Evolutionary conservation across 2,329 filamentous ascomycete genomes (phyloP).

Genomic region (Epichloe bromicola): DNA sequence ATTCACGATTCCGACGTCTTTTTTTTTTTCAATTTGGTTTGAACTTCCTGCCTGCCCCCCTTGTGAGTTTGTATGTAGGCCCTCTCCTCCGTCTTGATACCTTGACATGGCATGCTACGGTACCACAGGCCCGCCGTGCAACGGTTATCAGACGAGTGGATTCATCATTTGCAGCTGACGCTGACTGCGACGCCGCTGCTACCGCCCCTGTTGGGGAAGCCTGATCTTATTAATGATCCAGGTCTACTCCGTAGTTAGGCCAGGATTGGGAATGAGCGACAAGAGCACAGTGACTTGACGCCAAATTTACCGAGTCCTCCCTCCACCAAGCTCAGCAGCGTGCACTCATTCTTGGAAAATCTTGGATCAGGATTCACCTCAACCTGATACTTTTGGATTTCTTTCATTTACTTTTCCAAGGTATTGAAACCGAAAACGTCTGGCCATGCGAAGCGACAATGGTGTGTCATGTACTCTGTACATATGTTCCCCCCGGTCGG

Average conservation of each 20-base stretch:
- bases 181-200: constrained; percentile 1
- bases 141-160: background rate
- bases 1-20: background rate
- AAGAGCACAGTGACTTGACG: background rate
- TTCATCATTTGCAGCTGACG: background rate
- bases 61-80: too few species aligned
- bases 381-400: background rate
- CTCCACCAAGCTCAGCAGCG: background rate
- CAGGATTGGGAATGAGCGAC: background rate
- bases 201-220: background rate
- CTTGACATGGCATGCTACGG: background rate
- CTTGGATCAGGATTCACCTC: background rate
- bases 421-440: background rate
- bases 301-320: background rate
- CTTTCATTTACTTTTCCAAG: background rate
- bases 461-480: background rate
- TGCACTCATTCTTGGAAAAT: background rate
- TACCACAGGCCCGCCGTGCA: background rate
- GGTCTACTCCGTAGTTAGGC: background rate
- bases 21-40: background rate
- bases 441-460: background rate
- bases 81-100: background rate
- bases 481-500: background rate
- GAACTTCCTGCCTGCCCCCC: background rate
- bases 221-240: background rate